phyloP scores from a whole-genome alignment of 1,284 basidiomycete species.

The Ustilago curta region DNA sequence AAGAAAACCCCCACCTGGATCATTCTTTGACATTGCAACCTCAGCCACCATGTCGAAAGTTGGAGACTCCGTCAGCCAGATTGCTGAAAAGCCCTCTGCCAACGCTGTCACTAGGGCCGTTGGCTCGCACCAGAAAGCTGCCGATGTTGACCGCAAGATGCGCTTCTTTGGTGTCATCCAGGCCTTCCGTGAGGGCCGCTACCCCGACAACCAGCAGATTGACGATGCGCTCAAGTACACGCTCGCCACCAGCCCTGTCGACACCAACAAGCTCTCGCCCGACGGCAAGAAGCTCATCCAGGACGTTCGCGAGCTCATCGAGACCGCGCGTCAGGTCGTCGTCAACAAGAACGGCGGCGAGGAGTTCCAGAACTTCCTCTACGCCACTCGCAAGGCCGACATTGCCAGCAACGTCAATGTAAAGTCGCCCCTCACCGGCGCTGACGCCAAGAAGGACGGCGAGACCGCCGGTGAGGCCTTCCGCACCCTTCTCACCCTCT shows the following conservation, averaged over 20 bases:
- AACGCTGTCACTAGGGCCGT: slow-evolving; percentile 49
- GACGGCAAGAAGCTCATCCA: slow-evolving; percentile 63
- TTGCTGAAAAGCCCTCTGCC: slow-evolving; percentile 48
- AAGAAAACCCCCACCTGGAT: not conserved
- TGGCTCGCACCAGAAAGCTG: slow-evolving; percentile 43
- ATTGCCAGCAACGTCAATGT: slow-evolving; percentile 50
- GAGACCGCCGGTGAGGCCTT: slow-evolving; percentile 65
- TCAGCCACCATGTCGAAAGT: slow-evolving; percentile 43
- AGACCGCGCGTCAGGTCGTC: slow-evolving; percentile 59
- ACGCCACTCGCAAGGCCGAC: slow-evolving; percentile 58
- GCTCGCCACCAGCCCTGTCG: slow-evolving; percentile 56
- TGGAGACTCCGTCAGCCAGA: slow-evolving; percentile 33
- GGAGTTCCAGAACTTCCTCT: slow-evolving; percentile 67
- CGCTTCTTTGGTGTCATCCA: slow-evolving; percentile 65
- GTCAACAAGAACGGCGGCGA: slow-evolving; percentile 63
- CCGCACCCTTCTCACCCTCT: slow-evolving; percentile 64
- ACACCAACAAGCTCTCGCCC: slow-evolving; percentile 57
- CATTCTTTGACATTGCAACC: not conserved
- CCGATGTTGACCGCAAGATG: slow-evolving; percentile 64
- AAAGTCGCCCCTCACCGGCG: slow-evolving; percentile 44
- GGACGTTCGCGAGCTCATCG: slow-evolving; percentile 61
- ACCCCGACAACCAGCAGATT: slow-evolving; percentile 66
- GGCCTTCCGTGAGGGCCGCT: slow-evolving; percentile 63
- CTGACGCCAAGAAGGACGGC: slow-evolving; percentile 62
- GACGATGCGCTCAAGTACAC: slow-evolving; percentile 61